Percentiles rank a stretch among this genome's conserved stretches.
phyloP scores from a whole-genome alignment of 441 rosid genomes.

The Macaranga tanarius region DNA sequence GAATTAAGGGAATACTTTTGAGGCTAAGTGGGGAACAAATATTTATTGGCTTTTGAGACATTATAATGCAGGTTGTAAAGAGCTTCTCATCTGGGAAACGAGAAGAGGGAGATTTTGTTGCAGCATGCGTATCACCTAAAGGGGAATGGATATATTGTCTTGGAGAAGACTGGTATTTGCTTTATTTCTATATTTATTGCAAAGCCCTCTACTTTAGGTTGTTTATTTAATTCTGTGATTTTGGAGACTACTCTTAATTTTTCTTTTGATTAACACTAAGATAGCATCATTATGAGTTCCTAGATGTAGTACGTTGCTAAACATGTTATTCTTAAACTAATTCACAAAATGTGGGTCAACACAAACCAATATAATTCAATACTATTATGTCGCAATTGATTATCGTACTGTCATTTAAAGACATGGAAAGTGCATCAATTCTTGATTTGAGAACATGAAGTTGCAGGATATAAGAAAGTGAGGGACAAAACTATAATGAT shows the following conservation, averaged over 20 bases:
- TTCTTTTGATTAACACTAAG: not conserved
- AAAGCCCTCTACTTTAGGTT: not conserved
- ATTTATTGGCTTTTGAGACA: conserved; percentile 10
- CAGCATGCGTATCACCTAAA: conserved; percentile 80
- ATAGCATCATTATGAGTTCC: not conserved
- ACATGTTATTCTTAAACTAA: not conserved
- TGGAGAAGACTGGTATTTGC: conserved; percentile 82
- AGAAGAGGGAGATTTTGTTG: conserved; percentile 80
- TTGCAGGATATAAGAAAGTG: not conserved
- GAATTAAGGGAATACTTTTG: not conserved
- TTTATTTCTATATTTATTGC: conserved; percentile 9
- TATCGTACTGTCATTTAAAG: not conserved
- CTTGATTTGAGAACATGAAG: not conserved
- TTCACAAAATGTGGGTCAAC: not conserved
- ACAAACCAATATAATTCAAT: not conserved
- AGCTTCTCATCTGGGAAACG: conserved; percentile 98
- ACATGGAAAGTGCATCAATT: not conserved
- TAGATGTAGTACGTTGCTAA: not conserved
- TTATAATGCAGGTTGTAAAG: conserved; percentile 74
- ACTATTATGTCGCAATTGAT: no score
- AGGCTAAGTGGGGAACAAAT: conserved; percentile 1
- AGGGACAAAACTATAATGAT: not conserved
- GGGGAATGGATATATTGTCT: conserved; percentile 97
- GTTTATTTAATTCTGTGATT: not conserved
- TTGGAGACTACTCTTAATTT: not conserved